These are phyloP conservation scores for Amauroascus verrucosus DNA, from an alignment of 2,329 filamentous ascomycete species.

Conservation along the genomic window DNA sequence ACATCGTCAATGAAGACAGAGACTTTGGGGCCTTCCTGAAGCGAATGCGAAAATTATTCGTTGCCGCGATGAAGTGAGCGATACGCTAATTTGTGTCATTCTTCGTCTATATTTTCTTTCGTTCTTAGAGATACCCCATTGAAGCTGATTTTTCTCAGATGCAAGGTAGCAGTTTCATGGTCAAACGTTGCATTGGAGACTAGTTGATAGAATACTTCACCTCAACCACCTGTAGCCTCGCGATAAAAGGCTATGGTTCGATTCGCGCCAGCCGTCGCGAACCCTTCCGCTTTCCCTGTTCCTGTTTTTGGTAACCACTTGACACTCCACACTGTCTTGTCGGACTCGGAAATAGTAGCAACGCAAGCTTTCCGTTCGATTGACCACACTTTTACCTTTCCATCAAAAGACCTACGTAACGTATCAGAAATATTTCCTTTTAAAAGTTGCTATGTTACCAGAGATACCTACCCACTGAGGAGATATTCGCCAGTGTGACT, in stretches of 20 bases:
- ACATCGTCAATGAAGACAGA: constrained; percentile 49
- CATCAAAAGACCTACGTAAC: constrained; percentile 59
- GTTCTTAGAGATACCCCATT: neutral
- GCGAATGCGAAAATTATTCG: constrained; percentile 52
- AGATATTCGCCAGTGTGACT: constrained; percentile 86
- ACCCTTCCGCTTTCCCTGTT: constrained; percentile 50
- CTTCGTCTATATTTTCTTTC: neutral
- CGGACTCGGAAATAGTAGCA: constrained; percentile 85
- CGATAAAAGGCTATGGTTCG: constrained; percentile 70
- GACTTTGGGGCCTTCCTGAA: constrained; percentile 53
- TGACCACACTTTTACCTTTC: constrained; percentile 93
- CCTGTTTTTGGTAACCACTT: constrained; percentile 65
- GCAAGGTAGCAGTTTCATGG: neutral
- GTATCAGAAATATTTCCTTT: neutral
- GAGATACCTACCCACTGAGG: constrained; percentile 56
- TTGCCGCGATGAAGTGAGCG: constrained; percentile 43
- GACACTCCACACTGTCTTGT: constrained; percentile 72
- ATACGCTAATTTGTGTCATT: neutral
- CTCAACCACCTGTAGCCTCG: constrained; percentile 62
- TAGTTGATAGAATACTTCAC: neutral
- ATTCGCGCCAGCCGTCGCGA: constrained; percentile 69
- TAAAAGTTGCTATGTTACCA: neutral
- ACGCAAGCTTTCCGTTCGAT: constrained; percentile 75
- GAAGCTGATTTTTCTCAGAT: neutral
- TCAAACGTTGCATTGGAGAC: neutral